Evolutionary conservation across 83 land plant species (phyloP).

Genomic region (Isoetes engelmannii): DNA sequence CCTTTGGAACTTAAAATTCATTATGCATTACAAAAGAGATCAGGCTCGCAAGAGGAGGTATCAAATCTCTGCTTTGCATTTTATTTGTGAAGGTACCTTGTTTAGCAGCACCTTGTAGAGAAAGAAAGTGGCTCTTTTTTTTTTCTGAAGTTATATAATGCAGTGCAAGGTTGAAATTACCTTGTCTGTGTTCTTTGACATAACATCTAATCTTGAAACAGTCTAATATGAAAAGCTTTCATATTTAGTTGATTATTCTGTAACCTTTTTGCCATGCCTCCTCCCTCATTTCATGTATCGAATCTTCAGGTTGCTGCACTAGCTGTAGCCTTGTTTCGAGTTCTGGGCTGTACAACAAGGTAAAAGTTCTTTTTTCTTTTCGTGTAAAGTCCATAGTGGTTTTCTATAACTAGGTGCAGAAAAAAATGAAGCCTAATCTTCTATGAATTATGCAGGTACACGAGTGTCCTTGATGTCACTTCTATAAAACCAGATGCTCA

Average conservation of each 20-base stretch:
- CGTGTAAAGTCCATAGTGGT: neutral
- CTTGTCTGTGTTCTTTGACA: too few relatives aligned
- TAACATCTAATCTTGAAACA: neutral
- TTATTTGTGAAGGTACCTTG: too few relatives aligned
- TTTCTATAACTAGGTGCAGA: neutral
- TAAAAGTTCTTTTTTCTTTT: conserved; percentile 19
- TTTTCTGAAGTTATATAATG: too few relatives aligned
- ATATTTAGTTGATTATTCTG: neutral
- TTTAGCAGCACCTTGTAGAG: too few relatives aligned
- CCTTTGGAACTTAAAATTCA: conserved; percentile 37
- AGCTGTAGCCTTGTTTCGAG: conserved; percentile 87
- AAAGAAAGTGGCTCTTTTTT: too few relatives aligned
- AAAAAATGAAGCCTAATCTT: neutral
- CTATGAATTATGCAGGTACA: conserved; percentile 51
- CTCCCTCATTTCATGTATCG: neutral
- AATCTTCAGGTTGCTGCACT: conserved; percentile 69
- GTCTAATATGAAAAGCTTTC: neutral
- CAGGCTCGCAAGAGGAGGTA: conserved; percentile 85
- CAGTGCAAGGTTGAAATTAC: too few relatives aligned
- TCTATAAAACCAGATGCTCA: conserved; percentile 70
- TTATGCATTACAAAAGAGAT: conserved; percentile 50
- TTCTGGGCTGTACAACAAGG: conserved; percentile 67
- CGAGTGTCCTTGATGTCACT: conserved; percentile 66
- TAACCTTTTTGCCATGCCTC: neutral
- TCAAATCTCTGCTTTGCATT: too few relatives aligned